These are phyloP conservation scores for Trichoderma simmonsii DNA, from an alignment of 2,329 filamentous ascomycete species.

Conservation along the genomic window DNA sequence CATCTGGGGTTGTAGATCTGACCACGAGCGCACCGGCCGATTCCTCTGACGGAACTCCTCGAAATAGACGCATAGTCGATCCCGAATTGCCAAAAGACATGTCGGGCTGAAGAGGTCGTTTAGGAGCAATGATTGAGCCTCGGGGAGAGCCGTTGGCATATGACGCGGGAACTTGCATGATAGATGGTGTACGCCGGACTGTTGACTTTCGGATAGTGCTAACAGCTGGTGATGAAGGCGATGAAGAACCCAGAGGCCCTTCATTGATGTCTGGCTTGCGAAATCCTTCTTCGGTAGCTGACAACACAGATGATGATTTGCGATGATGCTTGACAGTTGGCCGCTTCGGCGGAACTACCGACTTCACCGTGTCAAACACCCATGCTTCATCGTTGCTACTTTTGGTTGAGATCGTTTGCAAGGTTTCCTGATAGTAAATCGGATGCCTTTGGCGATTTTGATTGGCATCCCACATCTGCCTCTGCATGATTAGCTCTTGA, in stretches of 20 bases:
- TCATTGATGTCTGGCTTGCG: slow-evolving; percentile 61
- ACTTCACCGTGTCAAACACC: slow-evolving; percentile 94
- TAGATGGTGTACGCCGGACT: slow-evolving; percentile 46
- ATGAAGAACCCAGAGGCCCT: slow-evolving; percentile 54
- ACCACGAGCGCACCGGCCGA: slow-evolving; percentile 44
- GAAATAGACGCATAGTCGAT: slow-evolving; percentile 88
- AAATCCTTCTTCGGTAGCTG: slow-evolving; percentile 58
- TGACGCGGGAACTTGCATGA: slow-evolving; percentile 34
- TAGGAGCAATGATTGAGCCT: slow-evolving; percentile 45
- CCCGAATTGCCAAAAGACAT: slow-evolving; percentile 92
- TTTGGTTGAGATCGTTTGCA: slow-evolving; percentile 66
- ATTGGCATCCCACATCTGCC: slow-evolving; percentile 76
- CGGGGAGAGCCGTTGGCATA: slow-evolving; percentile 43
- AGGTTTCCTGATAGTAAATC: slow-evolving; percentile 90
- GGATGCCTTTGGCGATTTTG: slow-evolving; percentile 66
- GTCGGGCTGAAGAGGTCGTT: slow-evolving; percentile 81
- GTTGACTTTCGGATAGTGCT: slow-evolving; percentile 62
- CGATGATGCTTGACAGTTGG: slow-evolving; percentile 44
- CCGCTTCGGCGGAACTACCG: slow-evolving; percentile 55
- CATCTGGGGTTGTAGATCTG: slow-evolving; percentile 37
- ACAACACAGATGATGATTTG: slow-evolving; percentile 50
- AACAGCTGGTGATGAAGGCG: slow-evolving; percentile 50
- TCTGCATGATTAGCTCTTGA: slow-evolving; percentile 80
- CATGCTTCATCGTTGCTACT: slow-evolving; percentile 76
- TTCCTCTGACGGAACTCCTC: slow-evolving; percentile 73